Evolutionary conservation across 331 rosid species (phyloP).

Genomic region (Dryas integrifolia): DNA sequence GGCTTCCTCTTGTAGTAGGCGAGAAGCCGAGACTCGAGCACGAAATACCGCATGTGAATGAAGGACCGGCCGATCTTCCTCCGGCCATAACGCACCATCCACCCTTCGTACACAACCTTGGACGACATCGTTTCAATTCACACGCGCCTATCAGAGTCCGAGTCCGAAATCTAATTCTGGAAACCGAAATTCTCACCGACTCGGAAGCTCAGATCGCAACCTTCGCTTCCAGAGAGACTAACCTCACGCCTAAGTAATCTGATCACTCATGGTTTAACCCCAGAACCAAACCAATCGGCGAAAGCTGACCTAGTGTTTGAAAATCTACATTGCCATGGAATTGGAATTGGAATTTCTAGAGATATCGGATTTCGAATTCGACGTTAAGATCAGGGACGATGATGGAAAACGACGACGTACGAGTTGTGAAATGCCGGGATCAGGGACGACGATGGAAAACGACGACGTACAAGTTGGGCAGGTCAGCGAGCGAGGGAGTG

Average conservation of each 20-base stretch:
- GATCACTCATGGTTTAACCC: slow-evolving; percentile 42
- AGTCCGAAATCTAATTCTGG: slow-evolving; percentile 16
- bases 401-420: slow-evolving; percentile 43
- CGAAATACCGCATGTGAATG: slow-evolving; percentile 96
- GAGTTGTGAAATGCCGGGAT: slow-evolving; percentile 28
- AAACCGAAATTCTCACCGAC: slow-evolving; percentile 25
- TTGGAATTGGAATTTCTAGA: neutral
- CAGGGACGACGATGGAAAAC: slow-evolving; percentile 35
- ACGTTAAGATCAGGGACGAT: slow-evolving; percentile 19
- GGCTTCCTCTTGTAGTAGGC: slow-evolving; percentile 96
- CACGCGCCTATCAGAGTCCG: neutral
- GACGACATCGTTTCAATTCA: slow-evolving; percentile 56
- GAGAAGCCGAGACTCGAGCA: slow-evolving; percentile 86
- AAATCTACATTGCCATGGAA: slow-evolving; percentile 39
- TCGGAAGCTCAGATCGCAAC: slow-evolving; percentile 59
- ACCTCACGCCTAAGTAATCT: slow-evolving; percentile 37
- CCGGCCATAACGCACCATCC: slow-evolving; percentile 99
- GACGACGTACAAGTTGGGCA: slow-evolving; percentile 37
- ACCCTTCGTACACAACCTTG: slow-evolving; percentile 94
- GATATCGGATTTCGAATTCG: slow-evolving; percentile 13
- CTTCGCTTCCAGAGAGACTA: slow-evolving; percentile 58
- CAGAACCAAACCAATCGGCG: neutral
- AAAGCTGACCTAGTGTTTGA: slow-evolving; percentile 27
- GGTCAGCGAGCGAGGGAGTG: slow-evolving; percentile 13
- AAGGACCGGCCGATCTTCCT: slow-evolving; percentile 92